Base-by-base conservation (phyloP, 768 basidiomycete genomes). In the Boletus pseudopeckii region DNA sequence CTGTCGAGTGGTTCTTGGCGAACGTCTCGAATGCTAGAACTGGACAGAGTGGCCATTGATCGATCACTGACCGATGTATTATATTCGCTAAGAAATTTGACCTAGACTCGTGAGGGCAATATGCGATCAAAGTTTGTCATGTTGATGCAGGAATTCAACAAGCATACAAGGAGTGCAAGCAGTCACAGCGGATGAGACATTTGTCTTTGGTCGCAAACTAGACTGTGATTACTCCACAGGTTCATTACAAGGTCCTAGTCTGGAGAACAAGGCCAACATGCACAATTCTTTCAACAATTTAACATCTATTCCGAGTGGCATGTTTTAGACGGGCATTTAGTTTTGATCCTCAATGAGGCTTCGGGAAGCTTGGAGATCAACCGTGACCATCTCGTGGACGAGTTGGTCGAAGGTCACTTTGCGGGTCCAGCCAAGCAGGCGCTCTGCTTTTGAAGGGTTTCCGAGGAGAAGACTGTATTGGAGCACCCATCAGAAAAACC, bases 321-420 rank as follows among this genome's bases (percentile, higher is more conserved):
- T 15, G 14, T 26, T 48, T 22, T 41, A 28, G 44, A 47, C 30
- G 26, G 11, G 34, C 37, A 22, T 22, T 55, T 44, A 93, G 72
- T 93, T 93, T 67, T 91, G 90, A 68, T 93, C 86, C 69, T 92
- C 91, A 24, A 92, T 75, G 59, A 90, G 80, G 64, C 81, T 86
- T 57, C 76, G 78, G 47, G 85, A 80, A 45, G 88, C 85, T 67
- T 83, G 78, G 63, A 94, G 71, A 67, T 95, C 92, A 10, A 86
- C 82, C 32, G 80, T 77, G 24, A 97, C 92, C 95, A 98, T 97
- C 79, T 98, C 92, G 62, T 80, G 80, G 39, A 98, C 90, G 56
- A 98, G 83, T 34, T 80, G 72, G 58, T 92, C 84, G 67, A 97
- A 98, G 61, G 82, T 77, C 52, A 92, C 84, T 60, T 84, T 77